Evolutionary conservation across 257 asterid genomes (phyloP).

Genomic region (Ocimum tenuiflorum): DNA sequence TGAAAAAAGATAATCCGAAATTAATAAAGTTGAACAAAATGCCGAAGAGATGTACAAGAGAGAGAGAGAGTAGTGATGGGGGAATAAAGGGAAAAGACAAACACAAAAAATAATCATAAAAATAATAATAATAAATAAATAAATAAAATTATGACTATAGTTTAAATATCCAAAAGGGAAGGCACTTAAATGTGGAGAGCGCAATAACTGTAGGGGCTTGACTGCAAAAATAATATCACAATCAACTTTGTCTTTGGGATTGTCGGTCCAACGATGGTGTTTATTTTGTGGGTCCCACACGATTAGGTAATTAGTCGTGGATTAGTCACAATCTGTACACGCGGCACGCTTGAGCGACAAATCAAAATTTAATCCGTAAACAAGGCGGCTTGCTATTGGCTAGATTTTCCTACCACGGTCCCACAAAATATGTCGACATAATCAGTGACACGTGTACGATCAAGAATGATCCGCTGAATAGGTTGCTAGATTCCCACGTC

Average conservation of each 20-base stretch:
- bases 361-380: background rate
- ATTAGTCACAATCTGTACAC: slow-evolving; percentile 32
- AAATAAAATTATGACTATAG: no score
- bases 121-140: no score
- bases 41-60: no score
- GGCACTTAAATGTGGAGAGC: no score
- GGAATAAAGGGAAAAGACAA: no score
- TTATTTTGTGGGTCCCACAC: slow-evolving; percentile 22
- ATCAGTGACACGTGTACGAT: slow-evolving; percentile 36
- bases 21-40: no score
- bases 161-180: no score
- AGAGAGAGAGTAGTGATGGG: no score
- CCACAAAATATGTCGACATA: background rate
- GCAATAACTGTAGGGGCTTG: slow-evolving; percentile 8
- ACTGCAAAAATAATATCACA: slow-evolving; percentile 14
- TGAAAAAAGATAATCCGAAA: no score
- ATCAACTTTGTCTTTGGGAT: slow-evolving; percentile 19
- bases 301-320: slow-evolving; percentile 28
- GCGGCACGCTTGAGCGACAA: slow-evolving; percentile 21
- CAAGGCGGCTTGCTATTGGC: slow-evolving; percentile 23
- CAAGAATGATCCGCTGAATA: background rate
- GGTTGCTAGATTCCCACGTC: slow-evolving; percentile 34
- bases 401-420: background rate
- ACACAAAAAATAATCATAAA: no score
- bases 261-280: slow-evolving; percentile 33